Base-by-base conservation (phyloP, 345 rosid species). In the Mangifera indica region DNA sequence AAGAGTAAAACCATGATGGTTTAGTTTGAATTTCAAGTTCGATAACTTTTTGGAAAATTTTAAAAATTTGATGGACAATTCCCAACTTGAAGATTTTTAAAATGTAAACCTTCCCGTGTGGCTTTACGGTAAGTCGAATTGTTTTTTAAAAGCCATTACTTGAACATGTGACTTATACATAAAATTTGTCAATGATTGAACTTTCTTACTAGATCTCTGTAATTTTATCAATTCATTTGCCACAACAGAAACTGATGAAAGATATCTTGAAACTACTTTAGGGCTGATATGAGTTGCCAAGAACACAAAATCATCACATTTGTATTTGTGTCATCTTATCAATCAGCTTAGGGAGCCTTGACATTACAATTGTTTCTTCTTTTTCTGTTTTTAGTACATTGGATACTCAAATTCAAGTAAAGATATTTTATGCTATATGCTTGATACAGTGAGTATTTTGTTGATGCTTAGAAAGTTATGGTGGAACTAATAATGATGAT, bases 311-410 rank as follows among this genome's bases (percentile, higher is more conserved):
- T 64, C 32, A 7, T 24, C 40, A 46, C 46, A 64, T 58, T 60
- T n/a, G 46, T 34, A 24, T 7, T 32, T 4, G 14, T 32, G 3
- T 60, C 64, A 60, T 32, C 22, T 18, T 26, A 10, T 32, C 13
- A 15, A 60, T 60, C 22, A 60, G 32, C 64, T 60, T n/a, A 32
- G 37, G 64, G 18, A 60, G 64, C 45, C 45, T 32, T 32, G 45
- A 60, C 20, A 18, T 48, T 0, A 2, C 52, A 11, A 48, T 2
- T 11, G 12, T 15, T 11, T 48, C 2, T 2, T 34, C 37, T 32
- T 60, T 40, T 59, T 32, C 37, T 10, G 37, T 32, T 60, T 25
- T 57, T 24, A 10, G 12, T 57, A 57, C 17, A 9, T 60, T 7
- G 7, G 32, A 34, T 32, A 20, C 5, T 60, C 42, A 60, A 34